Percentiles rank a stretch among this genome's conserved stretches.
Conservation (phyloP, 441 rosid species). For the Sinapis alba region DNA sequence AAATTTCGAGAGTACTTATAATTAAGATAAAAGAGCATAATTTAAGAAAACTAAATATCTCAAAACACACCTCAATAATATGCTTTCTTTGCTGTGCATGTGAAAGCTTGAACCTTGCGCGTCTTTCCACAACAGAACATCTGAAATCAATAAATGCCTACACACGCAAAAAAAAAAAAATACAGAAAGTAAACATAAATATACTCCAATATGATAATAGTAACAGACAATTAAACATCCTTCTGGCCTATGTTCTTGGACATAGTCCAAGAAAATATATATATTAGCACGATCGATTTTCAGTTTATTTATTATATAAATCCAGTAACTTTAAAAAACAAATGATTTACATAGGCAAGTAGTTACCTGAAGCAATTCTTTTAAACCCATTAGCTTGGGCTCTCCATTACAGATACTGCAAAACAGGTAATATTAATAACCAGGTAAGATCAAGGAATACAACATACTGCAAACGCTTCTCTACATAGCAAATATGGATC, state of each 20-base stretch:
- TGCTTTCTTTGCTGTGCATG: slow-evolving; percentile 89
- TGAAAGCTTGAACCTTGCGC: slow-evolving; percentile 81
- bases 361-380: slow-evolving; percentile 88
- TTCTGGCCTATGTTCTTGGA: slow-evolving; percentile 5
- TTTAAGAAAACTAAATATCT: slow-evolving; percentile 11
- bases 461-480: slow-evolving; percentile 13
- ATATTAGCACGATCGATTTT: slow-evolving; percentile 1
- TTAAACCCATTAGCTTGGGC: slow-evolving; percentile 90
- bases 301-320: not conserved
- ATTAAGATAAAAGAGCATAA: not conserved
- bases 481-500: not conserved
- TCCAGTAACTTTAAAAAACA: not conserved
- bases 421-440: slow-evolving; percentile 7
- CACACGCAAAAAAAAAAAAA: not conserved
- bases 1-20: not conserved
- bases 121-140: slow-evolving; percentile 91
- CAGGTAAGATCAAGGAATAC: slow-evolving; percentile 21
- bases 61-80: slow-evolving; percentile 76
- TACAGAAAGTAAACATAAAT: slow-evolving; percentile 7
- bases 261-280: not conserved
- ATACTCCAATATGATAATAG: not conserved
- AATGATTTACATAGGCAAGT: slow-evolving; percentile 8
- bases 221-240: slow-evolving; percentile 16
- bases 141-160: slow-evolving; percentile 94
- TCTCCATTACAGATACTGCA: slow-evolving; percentile 84